phyloP scores from a whole-genome alignment of 805 yeast species.

The Soucietia sequanensis region DNA sequence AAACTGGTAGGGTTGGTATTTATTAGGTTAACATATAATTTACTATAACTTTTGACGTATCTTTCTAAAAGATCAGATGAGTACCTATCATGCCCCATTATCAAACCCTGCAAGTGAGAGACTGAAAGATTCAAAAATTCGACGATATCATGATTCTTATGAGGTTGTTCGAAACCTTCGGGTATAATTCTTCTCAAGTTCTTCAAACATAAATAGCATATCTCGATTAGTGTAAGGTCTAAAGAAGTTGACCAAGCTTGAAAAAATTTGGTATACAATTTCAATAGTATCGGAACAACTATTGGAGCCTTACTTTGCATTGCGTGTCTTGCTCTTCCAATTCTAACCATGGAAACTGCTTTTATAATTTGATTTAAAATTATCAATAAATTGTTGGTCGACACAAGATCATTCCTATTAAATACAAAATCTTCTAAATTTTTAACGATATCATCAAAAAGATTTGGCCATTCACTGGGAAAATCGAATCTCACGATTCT shows the following conservation, averaged over 20 bases:
- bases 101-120: slow-evolving; percentile 57
- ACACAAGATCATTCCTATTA: slow-evolving; percentile 44
- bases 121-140: slow-evolving; percentile 61
- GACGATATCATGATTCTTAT: slow-evolving; percentile 53
- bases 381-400: slow-evolving; percentile 60
- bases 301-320: slow-evolving; percentile 70
- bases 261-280: slow-evolving; percentile 58
- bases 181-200: slow-evolving; percentile 68
- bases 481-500: slow-evolving; percentile 80
- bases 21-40: slow-evolving; percentile 62
- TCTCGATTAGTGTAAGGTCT: slow-evolving; percentile 60
- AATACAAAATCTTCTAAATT: slow-evolving; percentile 45
- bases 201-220: slow-evolving; percentile 77
- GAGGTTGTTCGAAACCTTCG: slow-evolving; percentile 73
- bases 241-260: slow-evolving; percentile 57
- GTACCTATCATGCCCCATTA: slow-evolving; percentile 51
- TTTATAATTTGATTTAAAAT: slow-evolving; percentile 80
- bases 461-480: slow-evolving; percentile 80
- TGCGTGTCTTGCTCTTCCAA: slow-evolving; percentile 79
- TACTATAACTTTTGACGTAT: slow-evolving; percentile 72
- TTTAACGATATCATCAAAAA: slow-evolving; percentile 63
- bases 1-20: slow-evolving; percentile 67
- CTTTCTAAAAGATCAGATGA: slow-evolving; percentile 57
- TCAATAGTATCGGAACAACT: slow-evolving; percentile 57
- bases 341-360: slow-evolving; percentile 67